Evolutionary conservation across 441 rosid genomes (phyloP), one percentile per base, ranked within the genome.

Genomic region (Gossypium aridum): DNA sequence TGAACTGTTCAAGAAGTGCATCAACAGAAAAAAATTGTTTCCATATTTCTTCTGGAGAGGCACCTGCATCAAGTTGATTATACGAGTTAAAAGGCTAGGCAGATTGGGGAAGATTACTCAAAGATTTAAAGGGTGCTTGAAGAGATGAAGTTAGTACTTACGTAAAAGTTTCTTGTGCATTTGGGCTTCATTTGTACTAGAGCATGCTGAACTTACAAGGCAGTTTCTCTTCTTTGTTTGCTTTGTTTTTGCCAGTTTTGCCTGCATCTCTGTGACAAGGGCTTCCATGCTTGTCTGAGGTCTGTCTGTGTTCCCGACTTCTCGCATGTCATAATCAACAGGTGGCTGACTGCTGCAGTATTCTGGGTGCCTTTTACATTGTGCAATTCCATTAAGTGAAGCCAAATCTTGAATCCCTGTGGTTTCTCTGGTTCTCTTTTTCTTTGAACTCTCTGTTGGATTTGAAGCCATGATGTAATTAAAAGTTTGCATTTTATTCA

Each of bases 401-500:
- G 83, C 81, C 73, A 79, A 64, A 76, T 81, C 87, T 19, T 82
- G 80, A 69, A 60, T 75, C 60, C 82, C 81, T 51, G 90, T 81
- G 72, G 79, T 83, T 34, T 83, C 85, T 82, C 78, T 83, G 69
- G 92, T 84, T 89, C 83, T 88, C 81, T 85, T 91, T 79, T 83
- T 90, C 59, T 77, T 80, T 23, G 83, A 70, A 25, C 75, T 77
- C 66, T 82, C 85, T 74, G 47, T 75, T 77, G 79, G 83, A 67
- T 64, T 72, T 31, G 78, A 71, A 70, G 69, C 70, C 45, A 76
- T 49, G 69, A 56, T 72, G 64, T 72, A 73, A 61, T 82, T 78
- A 47, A 78, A 62, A 64, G 55, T 53, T 70, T 86, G 86, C 49
- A 72, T 72, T 75, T 76, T 74, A 61, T 65, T 72, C 80, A 79